Evolutionary conservation across 2,329 filamentous ascomycete genomes (phyloP), one percentile per base, ranked within the genome.

Genomic region (Apiospora kogelbergensis): DNA sequence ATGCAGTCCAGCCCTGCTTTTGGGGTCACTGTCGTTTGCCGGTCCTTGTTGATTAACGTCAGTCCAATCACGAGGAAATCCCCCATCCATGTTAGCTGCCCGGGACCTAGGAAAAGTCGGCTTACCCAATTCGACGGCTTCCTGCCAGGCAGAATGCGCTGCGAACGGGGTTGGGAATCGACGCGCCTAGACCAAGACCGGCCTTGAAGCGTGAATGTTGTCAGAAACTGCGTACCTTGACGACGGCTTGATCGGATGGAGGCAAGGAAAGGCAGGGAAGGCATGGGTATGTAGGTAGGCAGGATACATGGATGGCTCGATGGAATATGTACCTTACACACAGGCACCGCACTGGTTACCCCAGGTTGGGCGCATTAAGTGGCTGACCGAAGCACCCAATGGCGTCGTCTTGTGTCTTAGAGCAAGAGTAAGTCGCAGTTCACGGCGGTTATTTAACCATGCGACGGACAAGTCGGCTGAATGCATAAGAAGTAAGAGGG

Each of bases 11-110:
- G 53, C 30, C 30, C 53, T 60, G 53, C 17, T 60, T 33, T 37
- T 60, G 53, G 30, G 30, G 30, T 60, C 53, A 60, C 30, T 60
- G 48, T 60, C 53, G 53, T n/a, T n/a, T 60, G 53, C 30, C 53
- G 53, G 22, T 37, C 53, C 7, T n/a, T 20, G 30, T 60, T 60
- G 53, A 60, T 4, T 22, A 9, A 37, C 3, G 20, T 6, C 9
- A 13, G 26, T 37, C 30, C 26, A 60, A 22, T 37, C 30, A 60
- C 17, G 53, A 60, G 7, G 7, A 11, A 37, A n/a, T n/a, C 9
- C 30, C 30, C 53, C 30, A 37, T 60, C 53, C 53, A 17, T 60
- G 53, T 37, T 30, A 60, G 10, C 7, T 13, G 3, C n/a, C 53
- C 30, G 30, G 30, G 9, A 7, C 53, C 30, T 6, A 60, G 9